These are phyloP conservation scores for Pharus latifolius DNA, from an alignment of 176 grass and related monocot species.

Conservation along the genomic window DNA sequence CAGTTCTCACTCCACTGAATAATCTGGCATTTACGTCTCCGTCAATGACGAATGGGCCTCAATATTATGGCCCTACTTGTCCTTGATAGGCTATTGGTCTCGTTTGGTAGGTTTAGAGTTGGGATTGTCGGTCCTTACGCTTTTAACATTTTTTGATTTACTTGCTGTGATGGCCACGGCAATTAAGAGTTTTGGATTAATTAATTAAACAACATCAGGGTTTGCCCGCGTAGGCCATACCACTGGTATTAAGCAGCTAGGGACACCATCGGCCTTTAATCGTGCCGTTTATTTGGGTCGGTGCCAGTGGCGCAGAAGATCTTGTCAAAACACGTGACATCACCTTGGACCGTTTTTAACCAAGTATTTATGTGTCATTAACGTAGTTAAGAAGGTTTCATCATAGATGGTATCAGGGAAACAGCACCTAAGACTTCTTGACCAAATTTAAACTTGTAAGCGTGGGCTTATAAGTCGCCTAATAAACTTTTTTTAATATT, in stretches of 20 bases:
- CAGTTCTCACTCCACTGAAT: neutral
- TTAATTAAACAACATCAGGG: neutral
- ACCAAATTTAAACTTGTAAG: no score
- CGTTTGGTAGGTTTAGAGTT: neutral
- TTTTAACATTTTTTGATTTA: neutral
- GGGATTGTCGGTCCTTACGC: conserved; percentile 22
- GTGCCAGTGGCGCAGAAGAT: neutral
- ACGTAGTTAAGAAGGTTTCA: neutral
- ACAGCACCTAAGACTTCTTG: no score
- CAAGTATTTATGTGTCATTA: neutral
- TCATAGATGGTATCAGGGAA: no score
- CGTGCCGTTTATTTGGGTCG: neutral
- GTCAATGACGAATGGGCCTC: neutral
- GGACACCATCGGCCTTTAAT: neutral
- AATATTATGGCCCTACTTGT: neutral
- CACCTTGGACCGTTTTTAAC: neutral
- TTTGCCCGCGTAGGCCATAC: neutral
- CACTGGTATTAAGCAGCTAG: neutral
- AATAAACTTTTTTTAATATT: no score
- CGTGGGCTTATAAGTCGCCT: no score
- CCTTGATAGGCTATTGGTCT: rapidly evolving
- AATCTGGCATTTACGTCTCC: rapidly evolving
- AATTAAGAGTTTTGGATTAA: neutral
- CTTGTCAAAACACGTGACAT: neutral
- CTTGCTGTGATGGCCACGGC: conserved; percentile 4